Evolutionary conservation across 2,329 filamentous ascomycete species (phyloP), one percentile per base, ranked within the genome.

Genomic region (Neonectria hederae): DNA sequence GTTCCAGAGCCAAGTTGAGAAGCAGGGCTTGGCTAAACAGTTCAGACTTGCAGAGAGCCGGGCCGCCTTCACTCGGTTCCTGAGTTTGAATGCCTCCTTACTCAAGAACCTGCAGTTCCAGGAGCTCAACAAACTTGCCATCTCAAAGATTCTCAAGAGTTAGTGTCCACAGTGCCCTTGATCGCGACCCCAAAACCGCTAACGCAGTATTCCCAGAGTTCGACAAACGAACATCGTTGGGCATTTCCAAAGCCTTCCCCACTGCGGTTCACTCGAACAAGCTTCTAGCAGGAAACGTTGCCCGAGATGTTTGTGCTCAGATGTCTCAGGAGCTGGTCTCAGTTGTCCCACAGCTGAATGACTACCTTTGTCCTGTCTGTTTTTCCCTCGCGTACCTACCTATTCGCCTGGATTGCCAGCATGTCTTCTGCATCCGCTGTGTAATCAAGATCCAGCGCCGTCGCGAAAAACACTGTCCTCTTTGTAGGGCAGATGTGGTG

Each of bases 71-170:
- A 81, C 86, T 57, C 85, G 84, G 24, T 97, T 97, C 72, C 79
- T 95, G 65, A 81, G 84, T 52, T 84, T 97, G 71, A 97, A 97
- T 75, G 82, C 87, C 24, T 85, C 87, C 56, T 84, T 97, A n/a
- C 83, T 97, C n/a, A 90, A 90, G 65, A 91, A 91, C 55, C 83
- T 97, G 68, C 89, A 90, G 63, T 97, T 97, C 71, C 92, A 94
- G 73, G 93, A 96, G 75, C 89, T 97, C 68, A 97, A 97, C 73
- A 87, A 88, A 68, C 86, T 86, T 30, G 93, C 93, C 1, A 88
- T 96, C 72, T 83, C 82, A 35, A 97, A 97, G 77, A 97, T 97
- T 55, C 80, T 97, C 57, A 97, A 97, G 77, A 97, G 90, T 91
- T 76, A 66, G 86, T 77, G n/a, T 30, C 21, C 21, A 19, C 10